These are phyloP conservation scores for Tolypocladium inflatum DNA, from an alignment of 2,329 filamentous ascomycete genomes.

Conservation along the genomic window DNA sequence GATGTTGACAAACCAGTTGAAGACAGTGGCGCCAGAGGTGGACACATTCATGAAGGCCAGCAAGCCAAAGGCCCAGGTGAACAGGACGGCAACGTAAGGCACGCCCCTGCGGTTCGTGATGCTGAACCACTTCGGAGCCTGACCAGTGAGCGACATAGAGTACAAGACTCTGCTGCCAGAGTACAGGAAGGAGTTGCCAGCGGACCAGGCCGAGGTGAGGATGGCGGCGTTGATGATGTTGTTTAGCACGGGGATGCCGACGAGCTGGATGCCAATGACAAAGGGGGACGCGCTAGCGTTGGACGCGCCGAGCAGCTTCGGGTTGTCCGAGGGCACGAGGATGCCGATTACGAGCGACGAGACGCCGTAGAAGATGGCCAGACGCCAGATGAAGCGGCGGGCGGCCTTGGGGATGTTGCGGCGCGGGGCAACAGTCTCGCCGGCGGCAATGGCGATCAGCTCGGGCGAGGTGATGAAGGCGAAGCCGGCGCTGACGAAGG, in stretches of 20 bases:
- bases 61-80: slow-evolving; percentile 49
- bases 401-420: slow-evolving; percentile 59
- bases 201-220: slow-evolving; percentile 56
- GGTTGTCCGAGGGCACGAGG: slow-evolving; percentile 56
- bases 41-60: slow-evolving; percentile 63
- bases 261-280: slow-evolving; percentile 56
- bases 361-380: slow-evolving; percentile 55
- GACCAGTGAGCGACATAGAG: slow-evolving; percentile 55
- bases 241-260: slow-evolving; percentile 54
- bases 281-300: slow-evolving; percentile 51
- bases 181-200: slow-evolving; percentile 53
- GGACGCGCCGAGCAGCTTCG: slow-evolving; percentile 47
- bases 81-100: slow-evolving; percentile 43
- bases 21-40: slow-evolving; percentile 52
- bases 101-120: slow-evolving; percentile 52
- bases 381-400: slow-evolving; percentile 50
- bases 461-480: slow-evolving; percentile 55
- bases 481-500: slow-evolving; percentile 48
- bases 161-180: slow-evolving; percentile 62
- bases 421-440: slow-evolving; percentile 54
- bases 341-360: slow-evolving; percentile 51
- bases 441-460: slow-evolving; percentile 53
- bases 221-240: slow-evolving; percentile 61
- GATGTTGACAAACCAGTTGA: slow-evolving; percentile 63
- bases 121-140: slow-evolving; percentile 54